Evolutionary conservation across 2,329 filamentous ascomycete genomes (phyloP).

Genomic region (Raffaelea deltoideospora): DNA sequence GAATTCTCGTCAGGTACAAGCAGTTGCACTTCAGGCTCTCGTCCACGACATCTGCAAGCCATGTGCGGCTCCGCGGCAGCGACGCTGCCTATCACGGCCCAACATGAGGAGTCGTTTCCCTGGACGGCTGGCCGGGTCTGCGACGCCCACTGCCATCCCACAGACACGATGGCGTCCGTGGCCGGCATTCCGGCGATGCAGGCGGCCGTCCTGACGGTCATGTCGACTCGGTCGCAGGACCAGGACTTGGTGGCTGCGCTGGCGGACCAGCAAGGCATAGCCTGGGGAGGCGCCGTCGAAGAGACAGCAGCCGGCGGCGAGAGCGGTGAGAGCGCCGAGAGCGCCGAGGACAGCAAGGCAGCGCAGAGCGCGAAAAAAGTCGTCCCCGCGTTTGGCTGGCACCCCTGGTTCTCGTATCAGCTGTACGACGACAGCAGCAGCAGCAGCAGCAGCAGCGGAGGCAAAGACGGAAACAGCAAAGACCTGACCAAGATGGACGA

Average conservation of each 20-base stretch:
- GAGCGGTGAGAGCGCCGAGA: slow-evolving; percentile 5
- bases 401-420: slow-evolving; percentile 74
- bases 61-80: no score
- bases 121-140: slow-evolving; percentile 53
- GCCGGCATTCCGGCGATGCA: slow-evolving; percentile 47
- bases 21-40: no score
- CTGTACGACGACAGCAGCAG: slow-evolving; percentile 47
- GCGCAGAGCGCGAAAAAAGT: slow-evolving; percentile 13
- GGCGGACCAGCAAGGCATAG: slow-evolving; percentile 38
- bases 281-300: slow-evolving; percentile 11
- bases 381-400: slow-evolving; percentile 71
- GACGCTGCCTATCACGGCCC: no score
- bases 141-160: slow-evolving; percentile 76
- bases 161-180: slow-evolving; percentile 55
- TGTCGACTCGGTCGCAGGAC: slow-evolving; percentile 64
- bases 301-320: background rate
- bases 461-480: background rate
- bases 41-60: no score
- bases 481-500: slow-evolving; percentile 13
- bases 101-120: slow-evolving; percentile 41
- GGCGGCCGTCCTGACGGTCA: slow-evolving; percentile 51
- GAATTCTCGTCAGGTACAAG: no score
- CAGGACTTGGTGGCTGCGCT: slow-evolving; percentile 55
- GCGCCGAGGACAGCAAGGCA: slow-evolving; percentile 11
- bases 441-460: background rate